Percentiles rank a stretch among this genome's conserved stretches.
Conservation (phyloP, 768 basidiomycete species). For the Auriscalpium vulgare region DNA sequence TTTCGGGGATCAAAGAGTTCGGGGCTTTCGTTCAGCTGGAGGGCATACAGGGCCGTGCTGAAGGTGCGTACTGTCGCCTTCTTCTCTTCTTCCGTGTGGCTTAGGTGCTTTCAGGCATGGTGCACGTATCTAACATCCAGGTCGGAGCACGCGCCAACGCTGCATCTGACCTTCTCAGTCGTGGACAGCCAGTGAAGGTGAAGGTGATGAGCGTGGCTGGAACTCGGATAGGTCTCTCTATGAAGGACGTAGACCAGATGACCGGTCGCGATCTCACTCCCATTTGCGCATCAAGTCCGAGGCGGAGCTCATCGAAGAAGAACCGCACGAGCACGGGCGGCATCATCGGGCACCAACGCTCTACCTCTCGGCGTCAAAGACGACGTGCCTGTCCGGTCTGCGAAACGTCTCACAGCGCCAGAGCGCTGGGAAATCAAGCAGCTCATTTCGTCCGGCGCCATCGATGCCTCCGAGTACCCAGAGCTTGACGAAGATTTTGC, state of each 20-base stretch:
- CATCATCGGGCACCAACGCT: constrained; percentile 80
- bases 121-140: constrained; percentile 92
- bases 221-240: constrained; percentile 75
- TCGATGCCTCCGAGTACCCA: constrained; percentile 89
- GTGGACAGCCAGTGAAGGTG: constrained; percentile 84
- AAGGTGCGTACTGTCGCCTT: constrained; percentile 54
- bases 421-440: constrained; percentile 99
- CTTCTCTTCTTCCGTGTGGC: constrained; percentile 6
- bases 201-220: constrained; percentile 95
- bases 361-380: constrained; percentile 61
- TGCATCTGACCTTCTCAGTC: constrained; percentile 76
- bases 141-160: constrained; percentile 78
- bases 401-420: constrained; percentile 88
- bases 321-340: constrained; percentile 53
- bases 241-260: constrained; percentile 95
- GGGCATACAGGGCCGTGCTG: constrained; percentile 75
- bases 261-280: constrained; percentile 86
- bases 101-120: constrained; percentile 60
- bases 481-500: constrained; percentile 83
- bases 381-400: constrained; percentile 57
- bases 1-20: constrained; percentile 86
- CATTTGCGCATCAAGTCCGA: constrained; percentile 92
- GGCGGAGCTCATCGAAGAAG: constrained; percentile 80
- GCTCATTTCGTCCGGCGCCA: constrained; percentile 89
- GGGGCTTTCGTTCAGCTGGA: constrained; percentile 92